These are phyloP conservation scores for Globisporangium solare DNA, from an alignment of 352 stramenopile genomes.

Conservation along the genomic window DNA sequence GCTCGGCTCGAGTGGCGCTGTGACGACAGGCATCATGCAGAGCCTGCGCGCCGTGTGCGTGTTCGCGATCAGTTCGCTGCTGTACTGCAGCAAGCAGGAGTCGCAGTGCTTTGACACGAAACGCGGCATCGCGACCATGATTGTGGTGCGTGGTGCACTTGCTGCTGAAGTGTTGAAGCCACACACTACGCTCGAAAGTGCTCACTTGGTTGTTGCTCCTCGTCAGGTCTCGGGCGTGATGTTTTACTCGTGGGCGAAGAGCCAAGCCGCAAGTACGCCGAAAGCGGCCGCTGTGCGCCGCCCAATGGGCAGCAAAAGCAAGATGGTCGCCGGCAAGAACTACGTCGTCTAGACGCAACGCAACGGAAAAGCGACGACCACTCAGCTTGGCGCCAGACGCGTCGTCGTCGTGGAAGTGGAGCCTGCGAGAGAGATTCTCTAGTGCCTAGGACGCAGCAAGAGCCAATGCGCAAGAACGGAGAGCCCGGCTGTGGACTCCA, in stretches of 20 bases:
- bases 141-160: conserved; percentile 32
- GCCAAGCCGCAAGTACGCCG: conserved; percentile 18
- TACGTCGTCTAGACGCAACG: conserved; percentile 41
- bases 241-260: conserved; percentile 86
- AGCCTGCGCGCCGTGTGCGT: conserved; percentile 83
- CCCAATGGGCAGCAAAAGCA: conserved; percentile 18
- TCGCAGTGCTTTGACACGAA: conserved; percentile 86
- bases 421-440: neutral
- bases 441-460: no score
- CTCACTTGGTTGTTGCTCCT: neutral
- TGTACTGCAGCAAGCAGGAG: conserved; percentile 83
- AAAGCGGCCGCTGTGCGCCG: conserved; percentile 18
- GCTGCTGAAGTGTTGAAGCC: no score
- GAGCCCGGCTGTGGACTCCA: neutral
- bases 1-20: conserved; percentile 69
- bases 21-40: conserved; percentile 87
- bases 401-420: neutral
- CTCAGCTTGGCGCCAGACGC: no score
- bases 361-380: neutral
- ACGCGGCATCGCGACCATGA: conserved; percentile 71
- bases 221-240: conserved; percentile 57
- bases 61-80: conserved; percentile 74
- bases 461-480: neutral
- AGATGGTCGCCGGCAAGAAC: conserved; percentile 63
- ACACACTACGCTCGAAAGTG: no score